These are phyloP conservation scores for Phycomyces blakesleeanus DNA, from an alignment of 192 early-diverging fungal species.

Conservation along the genomic window DNA sequence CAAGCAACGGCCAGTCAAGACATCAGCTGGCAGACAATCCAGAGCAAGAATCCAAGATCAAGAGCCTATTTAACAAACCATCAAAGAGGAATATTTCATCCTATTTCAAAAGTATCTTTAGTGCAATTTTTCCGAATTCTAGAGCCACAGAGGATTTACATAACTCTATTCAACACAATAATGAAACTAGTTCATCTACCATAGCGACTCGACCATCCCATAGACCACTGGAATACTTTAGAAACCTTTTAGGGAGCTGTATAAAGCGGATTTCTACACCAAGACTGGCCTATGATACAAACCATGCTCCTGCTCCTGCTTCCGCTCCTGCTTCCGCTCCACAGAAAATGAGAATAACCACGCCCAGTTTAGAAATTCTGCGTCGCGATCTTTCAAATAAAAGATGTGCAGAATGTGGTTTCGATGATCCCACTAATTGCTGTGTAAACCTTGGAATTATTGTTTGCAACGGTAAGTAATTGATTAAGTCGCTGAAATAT, in stretches of 20 bases:
- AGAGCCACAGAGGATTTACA: background rate
- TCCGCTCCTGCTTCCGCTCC: too few species aligned
- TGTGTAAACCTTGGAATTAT: slow-evolving; percentile 68
- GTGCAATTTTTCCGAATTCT: too few species aligned
- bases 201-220: too few species aligned
- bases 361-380: slow-evolving; percentile 1
- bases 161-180: background rate
- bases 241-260: background rate
- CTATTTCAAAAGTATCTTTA: too few species aligned
- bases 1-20: background rate
- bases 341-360: background rate
- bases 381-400: slow-evolving; percentile 40
- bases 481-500: background rate
- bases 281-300: too few species aligned
- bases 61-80: too few species aligned
- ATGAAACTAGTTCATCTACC: background rate
- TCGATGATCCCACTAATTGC: slow-evolving; percentile 63
- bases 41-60: slow-evolving; percentile 9
- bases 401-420: slow-evolving; percentile 66
- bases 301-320: too few species aligned
- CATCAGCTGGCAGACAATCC: background rate
- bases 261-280: slow-evolving; percentile 1
- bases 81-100: too few species aligned
- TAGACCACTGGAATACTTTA: too few species aligned
- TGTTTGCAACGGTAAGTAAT: slow-evolving; percentile 59